Evolutionary conservation across 345 rosid species (phyloP).

Genomic region (Salix exigua): DNA sequence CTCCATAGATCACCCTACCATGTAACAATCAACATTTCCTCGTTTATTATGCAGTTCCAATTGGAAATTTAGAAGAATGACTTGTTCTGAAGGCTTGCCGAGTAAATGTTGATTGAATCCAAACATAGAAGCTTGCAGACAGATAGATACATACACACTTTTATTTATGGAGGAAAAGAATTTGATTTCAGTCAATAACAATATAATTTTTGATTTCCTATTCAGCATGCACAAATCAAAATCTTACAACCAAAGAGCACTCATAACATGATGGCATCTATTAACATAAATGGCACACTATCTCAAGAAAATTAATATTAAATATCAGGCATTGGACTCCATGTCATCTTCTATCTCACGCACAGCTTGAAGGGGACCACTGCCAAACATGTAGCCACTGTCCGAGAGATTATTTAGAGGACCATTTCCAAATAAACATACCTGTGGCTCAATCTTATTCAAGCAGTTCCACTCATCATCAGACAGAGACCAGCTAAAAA

Average conservation of each 20-base stretch:
- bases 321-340: conserved; percentile 35
- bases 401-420: conserved; percentile 34
- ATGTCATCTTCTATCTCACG: conserved; percentile 47
- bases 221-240: conserved; percentile 29
- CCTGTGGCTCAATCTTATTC: conserved; percentile 55
- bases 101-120: not conserved
- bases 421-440: conserved; percentile 49
- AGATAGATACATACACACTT: not conserved
- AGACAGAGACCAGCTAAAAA: conserved; percentile 46
- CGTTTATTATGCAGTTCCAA: not conserved
- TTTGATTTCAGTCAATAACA: conserved; percentile 6
- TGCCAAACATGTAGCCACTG: conserved; percentile 37
- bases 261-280: conserved; percentile 4
- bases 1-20: not conserved
- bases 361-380: conserved; percentile 53
- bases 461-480: conserved; percentile 44
- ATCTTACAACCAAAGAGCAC: conserved; percentile 22
- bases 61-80: not conserved
- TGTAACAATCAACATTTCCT: not conserved
- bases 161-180: not conserved
- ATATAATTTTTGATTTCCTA: conserved; percentile 13
- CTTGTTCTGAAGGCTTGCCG: not conserved
- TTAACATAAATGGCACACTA: conserved; percentile 14
- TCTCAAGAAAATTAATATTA: conserved; percentile 1
- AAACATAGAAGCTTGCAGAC: not conserved